Evolutionary conservation across 495 filamentous ascomycete genomes (phyloP).

Genomic region (Aspergillus sparsus): DNA sequence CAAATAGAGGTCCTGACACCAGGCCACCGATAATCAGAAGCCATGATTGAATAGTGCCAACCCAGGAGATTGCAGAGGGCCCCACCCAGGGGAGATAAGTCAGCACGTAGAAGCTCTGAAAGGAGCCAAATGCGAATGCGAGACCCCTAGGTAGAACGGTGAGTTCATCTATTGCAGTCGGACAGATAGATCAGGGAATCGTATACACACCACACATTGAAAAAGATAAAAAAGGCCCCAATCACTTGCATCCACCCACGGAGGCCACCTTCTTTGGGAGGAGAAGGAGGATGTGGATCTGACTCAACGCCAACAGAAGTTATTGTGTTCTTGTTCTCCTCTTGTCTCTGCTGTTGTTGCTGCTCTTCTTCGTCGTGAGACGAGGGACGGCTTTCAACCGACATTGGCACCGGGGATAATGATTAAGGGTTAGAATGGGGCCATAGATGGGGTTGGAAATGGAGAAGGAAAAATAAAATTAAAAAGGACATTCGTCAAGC

Average conservation of each 20-base stretch:
- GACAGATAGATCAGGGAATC: background rate
- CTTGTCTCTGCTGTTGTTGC: too few species aligned
- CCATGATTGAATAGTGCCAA: constrained; percentile 45
- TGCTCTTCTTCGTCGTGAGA: too few species aligned
- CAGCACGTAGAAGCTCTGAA: constrained; percentile 45
- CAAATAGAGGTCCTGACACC: constrained; percentile 46
- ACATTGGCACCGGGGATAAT: too few species aligned
- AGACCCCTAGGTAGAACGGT: constrained; percentile 31
- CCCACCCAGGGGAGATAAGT: constrained; percentile 25
- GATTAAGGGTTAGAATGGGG: too few species aligned
- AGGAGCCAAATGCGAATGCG: constrained; percentile 44
- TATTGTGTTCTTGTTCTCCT: too few species aligned
- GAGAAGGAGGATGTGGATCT: background rate
- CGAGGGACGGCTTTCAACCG: too few species aligned
- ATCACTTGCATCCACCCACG: constrained; percentile 29
- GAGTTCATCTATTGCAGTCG: background rate
- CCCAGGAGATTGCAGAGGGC: constrained; percentile 45
- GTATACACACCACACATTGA: constrained; percentile 34
- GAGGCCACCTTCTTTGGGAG: constrained; percentile 13
- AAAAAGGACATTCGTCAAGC: too few species aligned
- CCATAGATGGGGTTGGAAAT: too few species aligned
- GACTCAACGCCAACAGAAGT: too few species aligned
- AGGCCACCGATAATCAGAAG: constrained; percentile 42
- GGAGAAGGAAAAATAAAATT: too few species aligned
- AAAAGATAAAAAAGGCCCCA: constrained; percentile 32